These are phyloP conservation scores for Cyclostephanos tholiformis DNA, from an alignment of 108 stramenopile species.

Conservation along the genomic window DNA sequence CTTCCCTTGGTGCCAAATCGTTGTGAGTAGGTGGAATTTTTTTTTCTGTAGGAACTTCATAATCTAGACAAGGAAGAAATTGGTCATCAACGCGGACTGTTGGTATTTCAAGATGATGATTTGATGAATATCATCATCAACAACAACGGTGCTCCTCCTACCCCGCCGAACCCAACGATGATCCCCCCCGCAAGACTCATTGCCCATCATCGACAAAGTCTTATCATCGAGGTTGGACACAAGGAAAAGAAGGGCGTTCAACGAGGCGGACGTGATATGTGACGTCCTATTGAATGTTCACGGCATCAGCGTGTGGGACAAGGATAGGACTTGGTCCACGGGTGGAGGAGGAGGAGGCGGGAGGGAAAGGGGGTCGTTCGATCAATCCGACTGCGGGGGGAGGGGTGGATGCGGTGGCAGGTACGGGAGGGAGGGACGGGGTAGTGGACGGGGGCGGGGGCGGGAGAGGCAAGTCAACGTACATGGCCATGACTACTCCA, in stretches of 20 bases:
- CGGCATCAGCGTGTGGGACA: slow-evolving; percentile 62
- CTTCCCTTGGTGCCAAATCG: no score
- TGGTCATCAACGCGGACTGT: no score
- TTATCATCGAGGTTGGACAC: slow-evolving; percentile 50
- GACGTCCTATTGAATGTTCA: slow-evolving; percentile 64
- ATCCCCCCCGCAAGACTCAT: slow-evolving; percentile 44
- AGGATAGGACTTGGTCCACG: slow-evolving; percentile 27
- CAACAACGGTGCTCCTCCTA: no score
- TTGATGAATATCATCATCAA: no score
- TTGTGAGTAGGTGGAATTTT: no score
- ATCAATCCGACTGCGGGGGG: slow-evolving; percentile 9
- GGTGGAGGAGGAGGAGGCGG: slow-evolving; percentile 20
- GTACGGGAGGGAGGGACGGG: slow-evolving; percentile 11
- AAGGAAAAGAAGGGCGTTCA: slow-evolving; percentile 51
- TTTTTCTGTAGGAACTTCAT: no score
- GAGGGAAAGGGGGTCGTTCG: slow-evolving; percentile 18
- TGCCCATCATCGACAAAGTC: slow-evolving; percentile 51
- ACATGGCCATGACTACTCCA: slow-evolving; percentile 79
- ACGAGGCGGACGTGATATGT: slow-evolving; percentile 75
- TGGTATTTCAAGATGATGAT: no score
- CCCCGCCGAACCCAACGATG: no score
- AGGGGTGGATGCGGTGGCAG: slow-evolving; percentile 16
- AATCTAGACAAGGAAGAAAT: no score
- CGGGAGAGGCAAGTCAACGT: slow-evolving; percentile 62
- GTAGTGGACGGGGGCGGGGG: slow-evolving; percentile 12